phyloP scores from a whole-genome alignment of 2,329 filamentous ascomycete genomes.

The Ustulina deusta region DNA sequence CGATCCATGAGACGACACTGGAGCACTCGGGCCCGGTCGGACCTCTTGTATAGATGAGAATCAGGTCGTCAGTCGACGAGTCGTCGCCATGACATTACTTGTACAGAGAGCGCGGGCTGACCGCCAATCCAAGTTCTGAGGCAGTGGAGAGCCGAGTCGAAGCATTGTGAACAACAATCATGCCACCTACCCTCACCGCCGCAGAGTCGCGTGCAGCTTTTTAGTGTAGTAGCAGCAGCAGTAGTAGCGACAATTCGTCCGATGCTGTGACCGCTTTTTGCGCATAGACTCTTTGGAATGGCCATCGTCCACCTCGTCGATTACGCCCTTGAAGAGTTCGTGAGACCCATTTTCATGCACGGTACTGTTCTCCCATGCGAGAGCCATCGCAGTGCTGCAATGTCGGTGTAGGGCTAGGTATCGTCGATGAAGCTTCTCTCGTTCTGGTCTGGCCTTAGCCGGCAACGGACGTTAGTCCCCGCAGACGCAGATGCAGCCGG shows the following conservation, averaged over 20 bases:
- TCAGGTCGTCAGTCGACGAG: not conserved
- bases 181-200: conserved; percentile 36
- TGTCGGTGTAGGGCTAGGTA: conserved; percentile 38
- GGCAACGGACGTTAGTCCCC: conserved; percentile 36
- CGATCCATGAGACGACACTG: not conserved
- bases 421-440: conserved; percentile 23
- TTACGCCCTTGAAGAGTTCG: conserved; percentile 25
- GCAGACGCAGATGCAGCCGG: conserved; percentile 15
- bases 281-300: conserved; percentile 13
- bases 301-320: conserved; percentile 16
- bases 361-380: conserved; percentile 33
- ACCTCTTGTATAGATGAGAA: not conserved
- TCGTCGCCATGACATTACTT: not conserved
- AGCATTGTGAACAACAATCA: conserved; percentile 18
- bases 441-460: conserved; percentile 20
- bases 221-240: conserved; percentile 14
- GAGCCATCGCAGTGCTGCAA: conserved; percentile 28
- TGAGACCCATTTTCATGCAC: conserved; percentile 36
- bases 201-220: conserved; percentile 21
- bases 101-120: conserved; percentile 11
- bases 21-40: not conserved
- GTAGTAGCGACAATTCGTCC: conserved; percentile 11
- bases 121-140: conserved; percentile 23
- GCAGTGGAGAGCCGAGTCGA: conserved; percentile 15
- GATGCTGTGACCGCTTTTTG: conserved; percentile 39